Evolutionary conservation across 345 rosid species (phyloP).

Genomic region (Toxicodendron radicans): DNA sequence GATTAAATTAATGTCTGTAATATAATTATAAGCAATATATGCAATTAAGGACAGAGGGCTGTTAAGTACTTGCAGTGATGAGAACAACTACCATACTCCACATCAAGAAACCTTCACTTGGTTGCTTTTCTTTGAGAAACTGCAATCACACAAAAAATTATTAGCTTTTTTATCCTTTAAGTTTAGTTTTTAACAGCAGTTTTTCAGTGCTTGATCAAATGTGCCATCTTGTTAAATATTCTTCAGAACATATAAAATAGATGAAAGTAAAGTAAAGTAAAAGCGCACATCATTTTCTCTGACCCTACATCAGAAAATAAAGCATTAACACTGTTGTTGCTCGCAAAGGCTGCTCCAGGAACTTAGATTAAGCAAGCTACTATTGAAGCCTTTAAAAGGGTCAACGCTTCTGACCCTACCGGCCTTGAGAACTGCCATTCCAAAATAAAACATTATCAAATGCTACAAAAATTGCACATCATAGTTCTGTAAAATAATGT

Average conservation of each 20-base stretch:
- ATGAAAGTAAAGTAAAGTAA: too few species aligned
- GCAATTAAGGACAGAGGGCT: conserved; percentile 5
- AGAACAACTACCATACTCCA: conserved; percentile 39
- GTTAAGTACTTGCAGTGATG: conserved; percentile 25
- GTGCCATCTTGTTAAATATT: too few species aligned
- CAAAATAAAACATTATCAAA: background rate
- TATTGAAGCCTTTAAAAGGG: conserved; percentile 31
- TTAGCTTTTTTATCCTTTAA: background rate
- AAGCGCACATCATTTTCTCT: background rate
- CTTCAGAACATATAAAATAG: too few species aligned
- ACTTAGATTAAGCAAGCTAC: conserved; percentile 32
- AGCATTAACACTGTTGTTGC: conserved; percentile 21
- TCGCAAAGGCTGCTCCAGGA: conserved; percentile 34
- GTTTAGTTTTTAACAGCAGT: too few species aligned
- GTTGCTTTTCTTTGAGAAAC: conserved; percentile 35
- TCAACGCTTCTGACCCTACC: conserved; percentile 32
- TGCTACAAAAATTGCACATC: background rate
- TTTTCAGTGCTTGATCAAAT: too few species aligned
- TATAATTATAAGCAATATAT: background rate
- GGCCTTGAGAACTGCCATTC: conserved; percentile 34
- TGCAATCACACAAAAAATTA: conserved; percentile 20
- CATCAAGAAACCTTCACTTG: conserved; percentile 40
- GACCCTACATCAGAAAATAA: conserved; percentile 28
- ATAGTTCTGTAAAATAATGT: background rate
- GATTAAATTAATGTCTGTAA: background rate